Base-by-base conservation (phyloP, 768 basidiomycete genomes). In the Strobilomyces confusus region DNA sequence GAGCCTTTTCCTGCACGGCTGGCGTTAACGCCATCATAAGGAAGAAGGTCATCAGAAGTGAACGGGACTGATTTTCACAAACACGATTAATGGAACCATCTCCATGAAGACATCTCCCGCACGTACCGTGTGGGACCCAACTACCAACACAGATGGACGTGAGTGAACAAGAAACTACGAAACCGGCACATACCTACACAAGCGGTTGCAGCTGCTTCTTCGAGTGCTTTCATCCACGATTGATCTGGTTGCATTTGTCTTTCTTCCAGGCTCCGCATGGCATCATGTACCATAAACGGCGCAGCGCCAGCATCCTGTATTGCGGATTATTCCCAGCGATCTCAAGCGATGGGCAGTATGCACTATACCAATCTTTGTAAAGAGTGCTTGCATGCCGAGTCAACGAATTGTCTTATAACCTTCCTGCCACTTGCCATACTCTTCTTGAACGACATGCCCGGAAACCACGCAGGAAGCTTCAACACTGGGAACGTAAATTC, bases 381-480 rank as follows among this genome's bases (percentile, higher is more conserved):
- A n/a, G 47, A n/a, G 3, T 58, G 32, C 20, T 50, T 30, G 17
- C 53, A 54, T 1, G 48, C 43, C 14, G 43, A 26, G 23, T 6
- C 32, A 25, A 20, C 49, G 44, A 47, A 58, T 17, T 25, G 20
- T 14, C 23, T 54, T 5, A 40, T 26, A 19, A 22, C 7, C 2
- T 11, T 15, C 13, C 41, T 37, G 43, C 2, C 44, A 30, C 7
- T 29, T 9, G 6, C 29, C 29, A 29, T 29, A 29, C 29, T 29
- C 29, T 29, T 29, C 9, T 29, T 29, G 29, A 29, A 29, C 29
- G 29, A 29, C 29, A 29, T 29, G 6, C 29, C 29, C 9, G 29
- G 29, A 41, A 58, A 41, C 49, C 57, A 58, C 3, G 51, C 48
- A 1, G 51, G 49, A 13, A 54, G 52, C 58, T 42, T 46, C 48